Conservation (phyloP, 129 eudicot species). For the Centaurea solstitialis region DNA sequence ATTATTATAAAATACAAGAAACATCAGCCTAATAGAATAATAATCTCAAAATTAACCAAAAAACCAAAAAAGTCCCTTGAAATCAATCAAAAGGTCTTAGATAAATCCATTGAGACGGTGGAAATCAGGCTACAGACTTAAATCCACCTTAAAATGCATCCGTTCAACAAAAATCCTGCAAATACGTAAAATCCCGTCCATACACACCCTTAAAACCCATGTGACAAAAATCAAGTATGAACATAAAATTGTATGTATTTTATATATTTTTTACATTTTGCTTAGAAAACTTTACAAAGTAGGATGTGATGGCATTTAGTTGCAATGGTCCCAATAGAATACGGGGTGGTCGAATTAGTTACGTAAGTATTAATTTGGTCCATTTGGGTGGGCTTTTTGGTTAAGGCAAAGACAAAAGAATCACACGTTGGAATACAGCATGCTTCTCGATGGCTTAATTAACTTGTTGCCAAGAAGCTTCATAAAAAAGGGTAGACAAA, state of each 20-base stretch:
- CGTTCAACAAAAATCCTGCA: too few relatives aligned
- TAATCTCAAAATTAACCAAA: too few relatives aligned
- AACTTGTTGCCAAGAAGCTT: slow-evolving; percentile 24
- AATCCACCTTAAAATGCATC: too few relatives aligned
- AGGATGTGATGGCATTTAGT: not conserved
- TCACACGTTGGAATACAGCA: slow-evolving; percentile 12
- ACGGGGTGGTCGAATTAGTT: slow-evolving; percentile 12
- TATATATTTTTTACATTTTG: not conserved
- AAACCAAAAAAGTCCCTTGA: too few relatives aligned
- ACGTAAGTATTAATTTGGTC: slow-evolving; percentile 23
- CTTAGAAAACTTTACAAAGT: not conserved
- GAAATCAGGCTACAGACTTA: too few relatives aligned
- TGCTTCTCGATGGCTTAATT: slow-evolving; percentile 21
- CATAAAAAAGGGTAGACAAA: not conserved
- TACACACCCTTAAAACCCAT: not conserved
- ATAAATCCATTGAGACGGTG: too few relatives aligned
- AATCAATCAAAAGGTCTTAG: too few relatives aligned
- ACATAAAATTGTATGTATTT: not conserved
- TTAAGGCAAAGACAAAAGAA: slow-evolving; percentile 8
- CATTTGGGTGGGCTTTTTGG: slow-evolving; percentile 19
- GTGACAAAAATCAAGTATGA: not conserved
- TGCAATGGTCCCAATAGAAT: slow-evolving; percentile 29
- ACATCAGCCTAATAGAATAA: too few relatives aligned
- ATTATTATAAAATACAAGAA: too few relatives aligned
- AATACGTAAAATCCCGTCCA: not conserved